A percentile compares a stretch with the other conserved stretches of the same genome.
Evolutionary conservation across 139 green algal genomes (phyloP).

Genomic region (Chlamydomonas urium): DNA sequence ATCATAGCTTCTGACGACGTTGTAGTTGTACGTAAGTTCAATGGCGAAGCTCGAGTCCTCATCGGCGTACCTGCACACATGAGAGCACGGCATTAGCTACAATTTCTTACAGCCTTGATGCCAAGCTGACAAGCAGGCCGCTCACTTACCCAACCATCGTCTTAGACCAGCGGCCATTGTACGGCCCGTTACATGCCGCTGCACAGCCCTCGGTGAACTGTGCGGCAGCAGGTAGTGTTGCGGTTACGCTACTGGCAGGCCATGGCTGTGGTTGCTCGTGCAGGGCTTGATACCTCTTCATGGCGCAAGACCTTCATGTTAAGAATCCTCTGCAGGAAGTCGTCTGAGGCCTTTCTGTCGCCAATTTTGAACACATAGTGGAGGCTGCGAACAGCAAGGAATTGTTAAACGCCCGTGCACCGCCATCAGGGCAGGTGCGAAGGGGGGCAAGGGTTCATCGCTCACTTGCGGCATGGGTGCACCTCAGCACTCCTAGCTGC

Average conservation of each 20-base stretch:
- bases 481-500: too few species aligned
- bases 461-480: too few species aligned
- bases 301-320: slow-evolving; percentile 43
- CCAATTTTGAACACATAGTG: slow-evolving; percentile 39
- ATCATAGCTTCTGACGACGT: slow-evolving; percentile 37
- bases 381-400: too few species aligned
- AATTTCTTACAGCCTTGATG: too few species aligned
- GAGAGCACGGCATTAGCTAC: too few species aligned
- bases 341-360: slow-evolving; percentile 2
- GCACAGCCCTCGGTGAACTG: slow-evolving; percentile 48
- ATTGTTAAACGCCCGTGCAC: too few species aligned
- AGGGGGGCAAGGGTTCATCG: too few species aligned
- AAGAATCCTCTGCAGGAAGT: slow-evolving; percentile 6
- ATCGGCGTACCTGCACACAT: slow-evolving; percentile 37
- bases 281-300: slow-evolving; percentile 31
- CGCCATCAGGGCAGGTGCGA: too few species aligned
- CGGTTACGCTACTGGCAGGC: background rate
- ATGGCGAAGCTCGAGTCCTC: slow-evolving; percentile 46
- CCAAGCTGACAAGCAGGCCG: too few species aligned
- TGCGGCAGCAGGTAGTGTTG: background rate
- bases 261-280: background rate
- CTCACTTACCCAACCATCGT: slow-evolving; percentile 41
- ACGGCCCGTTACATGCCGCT: slow-evolving; percentile 52
- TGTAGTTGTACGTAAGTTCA: slow-evolving; percentile 54
- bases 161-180: slow-evolving; percentile 45